Conservation (phyloP, 768 basidiomycete species). For the Phanerodontia chrysosporium region DNA sequence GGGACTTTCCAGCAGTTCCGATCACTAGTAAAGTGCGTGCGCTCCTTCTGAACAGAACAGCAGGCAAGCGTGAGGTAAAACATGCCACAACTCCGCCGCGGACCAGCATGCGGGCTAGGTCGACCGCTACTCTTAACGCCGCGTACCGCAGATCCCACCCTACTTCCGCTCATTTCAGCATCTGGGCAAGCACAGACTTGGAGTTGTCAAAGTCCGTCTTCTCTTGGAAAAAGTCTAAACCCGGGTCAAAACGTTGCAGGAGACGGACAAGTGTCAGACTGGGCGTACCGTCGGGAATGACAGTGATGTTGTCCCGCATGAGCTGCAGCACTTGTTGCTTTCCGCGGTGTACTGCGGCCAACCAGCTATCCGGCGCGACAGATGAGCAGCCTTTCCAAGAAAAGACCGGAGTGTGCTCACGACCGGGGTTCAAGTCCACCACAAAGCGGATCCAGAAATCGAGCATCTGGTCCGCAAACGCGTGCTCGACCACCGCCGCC, state of each 20-base stretch:
- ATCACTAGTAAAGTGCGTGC: too few relatives aligned
- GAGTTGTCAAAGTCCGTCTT: slow-evolving; percentile 40
- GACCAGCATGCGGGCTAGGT: too few relatives aligned
- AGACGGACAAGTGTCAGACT: background rate
- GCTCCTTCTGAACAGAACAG: too few relatives aligned
- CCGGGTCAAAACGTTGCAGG: background rate
- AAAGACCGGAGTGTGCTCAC: slow-evolving; percentile 31
- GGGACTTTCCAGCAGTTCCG: too few relatives aligned
- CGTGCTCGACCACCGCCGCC: slow-evolving; percentile 37
- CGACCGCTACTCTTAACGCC: too few relatives aligned
- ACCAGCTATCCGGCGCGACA: slow-evolving; percentile 22
- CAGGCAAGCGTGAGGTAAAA: too few relatives aligned
- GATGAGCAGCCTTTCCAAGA: background rate
- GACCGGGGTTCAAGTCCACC: slow-evolving; percentile 50
- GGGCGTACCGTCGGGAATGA: slow-evolving; percentile 44
- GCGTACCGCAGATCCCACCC: too few relatives aligned
- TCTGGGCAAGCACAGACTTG: slow-evolving; percentile 35
- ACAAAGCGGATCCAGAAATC: slow-evolving; percentile 57
- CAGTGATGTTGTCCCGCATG: slow-evolving; percentile 43
- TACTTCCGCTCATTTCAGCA: slow-evolving; percentile 47
- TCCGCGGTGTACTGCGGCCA: slow-evolving; percentile 41
- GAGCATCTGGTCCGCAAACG: slow-evolving; percentile 43
- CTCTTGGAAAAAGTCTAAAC: slow-evolving; percentile 35
- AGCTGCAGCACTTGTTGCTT: slow-evolving; percentile 41
- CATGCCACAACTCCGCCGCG: too few relatives aligned